Evolutionary conservation across 306 rosid species (phyloP).

Genomic region (Cicer arietinum): DNA sequence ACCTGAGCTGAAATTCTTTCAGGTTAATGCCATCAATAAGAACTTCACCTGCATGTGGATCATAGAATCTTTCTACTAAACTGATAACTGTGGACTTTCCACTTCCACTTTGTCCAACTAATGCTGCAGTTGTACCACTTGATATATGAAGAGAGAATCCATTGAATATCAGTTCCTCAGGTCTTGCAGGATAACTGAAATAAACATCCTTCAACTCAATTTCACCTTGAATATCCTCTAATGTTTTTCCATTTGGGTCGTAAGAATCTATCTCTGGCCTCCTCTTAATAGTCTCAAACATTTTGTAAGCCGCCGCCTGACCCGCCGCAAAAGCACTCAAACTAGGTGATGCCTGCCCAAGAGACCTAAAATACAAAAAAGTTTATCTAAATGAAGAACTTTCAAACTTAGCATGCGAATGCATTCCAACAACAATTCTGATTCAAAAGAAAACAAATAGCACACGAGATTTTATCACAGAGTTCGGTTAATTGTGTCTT

Average conservation of each 20-base stretch:
- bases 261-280: slow-evolving; percentile 80
- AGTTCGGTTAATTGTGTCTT: too few relatives aligned
- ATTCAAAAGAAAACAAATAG: too few relatives aligned
- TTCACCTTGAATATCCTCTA: slow-evolving; percentile 75
- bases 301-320: slow-evolving; percentile 91
- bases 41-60: slow-evolving; percentile 80
- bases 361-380: slow-evolving; percentile 60
- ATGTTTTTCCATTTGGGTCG: slow-evolving; percentile 63
- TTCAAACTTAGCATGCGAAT: neutral
- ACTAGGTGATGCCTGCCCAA: slow-evolving; percentile 90
- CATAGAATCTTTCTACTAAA: slow-evolving; percentile 88
- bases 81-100: slow-evolving; percentile 90
- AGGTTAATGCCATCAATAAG: slow-evolving; percentile 77
- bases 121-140: slow-evolving; percentile 79
- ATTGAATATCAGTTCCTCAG: slow-evolving; percentile 71
- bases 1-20: slow-evolving; percentile 79
- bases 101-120: slow-evolving; percentile 96
- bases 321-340: slow-evolving; percentile 92
- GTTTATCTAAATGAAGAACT: slow-evolving; percentile 7
- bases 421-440: too few relatives aligned
- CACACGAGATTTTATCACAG: too few relatives aligned
- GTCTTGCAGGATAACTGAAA: slow-evolving; percentile 89
- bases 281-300: slow-evolving; percentile 83
- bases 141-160: slow-evolving; percentile 73
- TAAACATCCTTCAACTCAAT: slow-evolving; percentile 69